These are phyloP conservation scores for Chlamydomonas schloesseri DNA, from an alignment of 139 green algal species.

Conservation along the genomic window DNA sequence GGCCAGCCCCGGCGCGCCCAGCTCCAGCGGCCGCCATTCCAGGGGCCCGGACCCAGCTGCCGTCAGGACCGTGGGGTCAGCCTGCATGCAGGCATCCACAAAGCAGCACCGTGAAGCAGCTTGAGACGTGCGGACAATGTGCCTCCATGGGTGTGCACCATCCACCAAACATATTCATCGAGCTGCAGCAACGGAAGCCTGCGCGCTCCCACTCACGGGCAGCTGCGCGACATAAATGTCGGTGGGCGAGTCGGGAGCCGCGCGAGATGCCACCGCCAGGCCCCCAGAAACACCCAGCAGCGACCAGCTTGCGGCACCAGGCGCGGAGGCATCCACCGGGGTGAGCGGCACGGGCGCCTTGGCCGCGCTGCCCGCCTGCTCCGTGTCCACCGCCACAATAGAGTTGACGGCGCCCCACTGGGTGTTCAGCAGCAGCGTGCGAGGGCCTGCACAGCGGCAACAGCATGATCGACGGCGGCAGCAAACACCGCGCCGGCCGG, in stretches of 20 bases:
- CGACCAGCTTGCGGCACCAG: constrained; percentile 23
- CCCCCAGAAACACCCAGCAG: constrained; percentile 35
- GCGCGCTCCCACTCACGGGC: not conserved
- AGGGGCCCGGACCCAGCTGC: not conserved
- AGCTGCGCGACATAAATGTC: constrained; percentile 58
- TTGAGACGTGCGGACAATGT: too few relatives aligned
- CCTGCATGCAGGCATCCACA: not conserved
- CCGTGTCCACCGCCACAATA: constrained; percentile 73
- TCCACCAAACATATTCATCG: too few relatives aligned
- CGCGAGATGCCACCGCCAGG: constrained; percentile 49
- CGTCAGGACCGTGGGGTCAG: not conserved
- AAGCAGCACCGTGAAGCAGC: not conserved
- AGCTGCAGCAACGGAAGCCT: too few relatives aligned
- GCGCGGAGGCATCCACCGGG: constrained; percentile 24
- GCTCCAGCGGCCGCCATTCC: constrained; percentile 4
- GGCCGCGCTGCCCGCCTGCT: constrained; percentile 31
- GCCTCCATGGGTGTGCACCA: too few relatives aligned
- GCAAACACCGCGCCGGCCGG: too few relatives aligned
- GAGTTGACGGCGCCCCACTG: constrained; percentile 78
- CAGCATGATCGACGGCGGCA: too few relatives aligned
- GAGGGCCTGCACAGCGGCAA: constrained; percentile 39
- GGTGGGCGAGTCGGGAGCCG: constrained; percentile 44
- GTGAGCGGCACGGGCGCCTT: constrained; percentile 12
- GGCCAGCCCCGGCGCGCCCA: not conserved
- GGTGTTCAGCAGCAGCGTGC: constrained; percentile 74